Evolutionary conservation across 805 yeast species (phyloP).

Genomic region (Candida vaughaniae): DNA sequence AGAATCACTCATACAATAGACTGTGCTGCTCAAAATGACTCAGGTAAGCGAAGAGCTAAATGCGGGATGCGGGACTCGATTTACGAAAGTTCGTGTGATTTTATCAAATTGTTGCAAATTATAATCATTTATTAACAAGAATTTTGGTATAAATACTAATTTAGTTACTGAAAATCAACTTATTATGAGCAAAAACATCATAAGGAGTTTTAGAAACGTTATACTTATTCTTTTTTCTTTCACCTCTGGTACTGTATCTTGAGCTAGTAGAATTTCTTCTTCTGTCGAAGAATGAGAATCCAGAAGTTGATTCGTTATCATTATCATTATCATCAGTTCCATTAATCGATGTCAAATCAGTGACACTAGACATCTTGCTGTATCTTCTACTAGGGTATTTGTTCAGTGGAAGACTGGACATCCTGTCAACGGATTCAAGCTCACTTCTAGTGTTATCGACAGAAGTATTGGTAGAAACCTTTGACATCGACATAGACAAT

Average conservation of each 20-base stretch:
- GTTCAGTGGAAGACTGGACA: constrained; percentile 3
- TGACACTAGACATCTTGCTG: constrained; percentile 10
- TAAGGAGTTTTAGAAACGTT: constrained; percentile 16
- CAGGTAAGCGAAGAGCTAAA: neutral
- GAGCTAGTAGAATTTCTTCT: constrained; percentile 12
- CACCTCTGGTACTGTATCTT: constrained; percentile 12
- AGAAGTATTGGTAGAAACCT: constrained; percentile 10
- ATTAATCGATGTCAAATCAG: constrained; percentile 14
- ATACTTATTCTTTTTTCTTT: constrained; percentile 15
- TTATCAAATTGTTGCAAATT: too few relatives aligned
- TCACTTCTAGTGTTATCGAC: constrained; percentile 16
- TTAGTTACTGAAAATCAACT: constrained; percentile 10
- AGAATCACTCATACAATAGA: too few relatives aligned
- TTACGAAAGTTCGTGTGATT: too few relatives aligned
- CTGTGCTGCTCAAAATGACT: neutral
- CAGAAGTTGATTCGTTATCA: constrained; percentile 16
- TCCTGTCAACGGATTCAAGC: constrained; percentile 8
- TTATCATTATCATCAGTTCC: constrained; percentile 11
- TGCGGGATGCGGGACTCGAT: too few relatives aligned
- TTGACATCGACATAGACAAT: constrained; percentile 5
- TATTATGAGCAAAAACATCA: constrained; percentile 15
- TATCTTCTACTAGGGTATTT: neutral
- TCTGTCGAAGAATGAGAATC: constrained; percentile 16
- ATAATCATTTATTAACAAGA: neutral
- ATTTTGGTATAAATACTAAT: neutral